Evolutionary conservation across 345 rosid genomes (phyloP).

Genomic region (Microthlaspi erraticum): DNA sequence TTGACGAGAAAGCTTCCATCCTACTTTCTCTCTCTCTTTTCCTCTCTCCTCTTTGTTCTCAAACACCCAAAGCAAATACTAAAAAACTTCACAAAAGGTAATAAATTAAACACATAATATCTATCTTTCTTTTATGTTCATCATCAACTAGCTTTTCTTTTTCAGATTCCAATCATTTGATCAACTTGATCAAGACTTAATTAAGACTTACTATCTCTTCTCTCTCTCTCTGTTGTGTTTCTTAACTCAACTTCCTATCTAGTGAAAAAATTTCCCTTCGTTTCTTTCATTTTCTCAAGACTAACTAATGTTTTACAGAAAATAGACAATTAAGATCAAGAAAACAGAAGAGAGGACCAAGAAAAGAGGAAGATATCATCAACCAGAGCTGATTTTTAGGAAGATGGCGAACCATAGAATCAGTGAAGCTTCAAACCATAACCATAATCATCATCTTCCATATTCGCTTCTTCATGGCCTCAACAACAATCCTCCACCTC

Average conservation of each 20-base stretch:
- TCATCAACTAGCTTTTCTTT: conserved; percentile 38
- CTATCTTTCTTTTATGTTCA: conserved; percentile 47
- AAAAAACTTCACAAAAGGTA: conserved; percentile 44
- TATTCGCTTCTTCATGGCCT: conserved; percentile 77
- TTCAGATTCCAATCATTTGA: conserved; percentile 35
- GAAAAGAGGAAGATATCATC: conserved; percentile 30
- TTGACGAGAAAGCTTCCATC: conserved; percentile 61
- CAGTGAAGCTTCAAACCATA: conserved; percentile 71
- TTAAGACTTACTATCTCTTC: conserved; percentile 7
- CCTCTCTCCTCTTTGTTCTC: conserved; percentile 37
- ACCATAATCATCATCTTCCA: conserved; percentile 68
- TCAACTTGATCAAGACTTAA: conserved; percentile 26
- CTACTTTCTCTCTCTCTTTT: conserved; percentile 42
- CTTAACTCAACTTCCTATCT: conserved; percentile 11
- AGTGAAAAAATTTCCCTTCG: conserved; percentile 10
- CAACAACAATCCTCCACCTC: conserved; percentile 53
- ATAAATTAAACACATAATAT: conserved; percentile 28
- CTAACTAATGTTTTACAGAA: conserved; percentile 37
- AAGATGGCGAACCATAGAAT: conserved; percentile 77
- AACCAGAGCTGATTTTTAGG: conserved; percentile 18
- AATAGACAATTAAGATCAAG: conserved; percentile 20
- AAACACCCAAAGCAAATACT: conserved; percentile 31
- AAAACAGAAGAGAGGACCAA: conserved; percentile 38
- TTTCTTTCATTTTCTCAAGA: conserved; percentile 24
- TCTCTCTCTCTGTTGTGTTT: not conserved